Conservation (phyloP, 1,139 yeast species). For the Saccharomycopsis hybrid region DNA sequence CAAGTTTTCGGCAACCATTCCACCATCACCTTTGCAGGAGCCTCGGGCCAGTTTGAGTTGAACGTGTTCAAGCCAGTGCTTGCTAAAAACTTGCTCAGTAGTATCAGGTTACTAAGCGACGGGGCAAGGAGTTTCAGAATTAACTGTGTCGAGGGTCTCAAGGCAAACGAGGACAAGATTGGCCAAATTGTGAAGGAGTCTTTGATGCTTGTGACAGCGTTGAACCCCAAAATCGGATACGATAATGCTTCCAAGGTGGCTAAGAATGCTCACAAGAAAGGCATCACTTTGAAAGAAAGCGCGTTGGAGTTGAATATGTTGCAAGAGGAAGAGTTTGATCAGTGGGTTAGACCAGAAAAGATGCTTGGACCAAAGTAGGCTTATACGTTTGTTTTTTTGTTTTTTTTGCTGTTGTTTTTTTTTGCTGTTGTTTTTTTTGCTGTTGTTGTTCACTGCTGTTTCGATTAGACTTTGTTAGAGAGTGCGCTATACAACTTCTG, state of each 20-base stretch:
- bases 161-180: slow-evolving; percentile 83
- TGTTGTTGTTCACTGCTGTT: no score
- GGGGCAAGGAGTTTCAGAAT: slow-evolving; percentile 83
- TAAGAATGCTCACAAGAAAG: slow-evolving; percentile 97
- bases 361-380: slow-evolving; percentile 98
- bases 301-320: slow-evolving; percentile 87
- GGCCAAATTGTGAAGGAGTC: slow-evolving; percentile 86
- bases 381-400: no score
- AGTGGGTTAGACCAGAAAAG: slow-evolving; percentile 96
- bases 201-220: slow-evolving; percentile 95
- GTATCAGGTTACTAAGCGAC: slow-evolving; percentile 83
- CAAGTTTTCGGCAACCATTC: slow-evolving; percentile 97
- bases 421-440: no score
- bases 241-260: slow-evolving; percentile 97
- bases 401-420: no score
- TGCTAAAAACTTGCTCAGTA: slow-evolving; percentile 82
- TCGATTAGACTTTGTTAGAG: no score
- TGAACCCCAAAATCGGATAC: slow-evolving; percentile 97
- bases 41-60: slow-evolving; percentile 96
- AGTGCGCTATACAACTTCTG: no score
- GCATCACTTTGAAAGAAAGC: slow-evolving; percentile 87
- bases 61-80: slow-evolving; percentile 96
- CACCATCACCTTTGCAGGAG: slow-evolving; percentile 93
- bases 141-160: slow-evolving; percentile 91
- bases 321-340: slow-evolving; percentile 77